phyloP scores from a whole-genome alignment of 352 stramenopile species.

The Globisporangium megalacanthum region DNA sequence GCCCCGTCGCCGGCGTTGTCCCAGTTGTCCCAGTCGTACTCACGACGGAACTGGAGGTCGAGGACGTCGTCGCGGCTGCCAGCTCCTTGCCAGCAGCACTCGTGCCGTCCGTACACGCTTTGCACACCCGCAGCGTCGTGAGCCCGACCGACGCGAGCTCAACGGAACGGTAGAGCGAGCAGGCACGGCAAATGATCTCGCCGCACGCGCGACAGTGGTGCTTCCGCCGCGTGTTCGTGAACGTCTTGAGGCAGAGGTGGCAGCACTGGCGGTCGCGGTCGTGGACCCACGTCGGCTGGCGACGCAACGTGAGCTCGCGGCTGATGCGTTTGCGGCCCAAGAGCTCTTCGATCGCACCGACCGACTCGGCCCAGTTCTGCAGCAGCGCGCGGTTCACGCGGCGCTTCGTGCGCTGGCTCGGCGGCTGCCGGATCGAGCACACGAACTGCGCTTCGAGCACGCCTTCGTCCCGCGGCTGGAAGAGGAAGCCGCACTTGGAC shows the following conservation, averaged over 20 bases:
- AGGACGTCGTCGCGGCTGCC: slow-evolving; percentile 4
- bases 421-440: slow-evolving; percentile 75
- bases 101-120: slow-evolving; percentile 71
- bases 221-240: slow-evolving; percentile 70
- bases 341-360: slow-evolving; percentile 60
- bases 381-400: slow-evolving; percentile 61
- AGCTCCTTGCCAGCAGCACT: slow-evolving; percentile 8
- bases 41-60: slow-evolving; percentile 3
- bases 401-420: slow-evolving; percentile 44
- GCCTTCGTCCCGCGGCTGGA: slow-evolving; percentile 52
- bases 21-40: slow-evolving; percentile 10
- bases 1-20: slow-evolving; percentile 14
- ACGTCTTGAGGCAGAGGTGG: slow-evolving; percentile 78
- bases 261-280: slow-evolving; percentile 81
- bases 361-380: slow-evolving; percentile 57
- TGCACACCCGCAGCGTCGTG: slow-evolving; percentile 74
- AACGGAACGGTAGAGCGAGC: slow-evolving; percentile 75
- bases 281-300: slow-evolving; percentile 70
- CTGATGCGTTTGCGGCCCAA: slow-evolving; percentile 67
- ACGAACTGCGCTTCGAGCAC: slow-evolving; percentile 74
- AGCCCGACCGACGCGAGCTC: slow-evolving; percentile 68
- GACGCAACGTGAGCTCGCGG: slow-evolving; percentile 63
- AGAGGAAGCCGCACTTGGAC: slow-evolving; percentile 78
- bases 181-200: slow-evolving; percentile 82
- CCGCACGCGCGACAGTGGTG: slow-evolving; percentile 79